Conservation (phyloP, 2,329 filamentous ascomycete genomes). For the Myotisia sp. region DNA sequence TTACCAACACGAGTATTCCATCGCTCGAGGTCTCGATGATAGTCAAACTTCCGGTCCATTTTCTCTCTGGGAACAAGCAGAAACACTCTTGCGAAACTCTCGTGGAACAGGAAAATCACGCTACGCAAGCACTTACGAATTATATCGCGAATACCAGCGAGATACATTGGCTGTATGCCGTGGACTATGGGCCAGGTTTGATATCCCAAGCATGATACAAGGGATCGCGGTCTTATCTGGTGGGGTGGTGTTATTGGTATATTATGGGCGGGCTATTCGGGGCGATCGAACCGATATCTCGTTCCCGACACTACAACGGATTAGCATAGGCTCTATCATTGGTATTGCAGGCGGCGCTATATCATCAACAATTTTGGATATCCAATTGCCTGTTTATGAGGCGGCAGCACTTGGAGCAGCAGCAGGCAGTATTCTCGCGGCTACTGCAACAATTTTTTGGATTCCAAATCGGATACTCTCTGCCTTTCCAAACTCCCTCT, state of each 20-base stretch:
- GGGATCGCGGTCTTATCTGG: conserved; percentile 58
- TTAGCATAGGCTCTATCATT: conserved; percentile 34
- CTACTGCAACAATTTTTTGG: conserved; percentile 27
- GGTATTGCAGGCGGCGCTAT: conserved; percentile 25
- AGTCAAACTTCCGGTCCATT: conserved; percentile 42
- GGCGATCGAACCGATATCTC: conserved; percentile 42
- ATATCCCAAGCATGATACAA: conserved; percentile 68
- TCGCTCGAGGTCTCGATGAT: conserved; percentile 54
- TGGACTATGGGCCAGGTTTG: conserved; percentile 80
- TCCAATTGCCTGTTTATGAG: conserved; percentile 22
- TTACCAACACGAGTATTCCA: conserved; percentile 74
- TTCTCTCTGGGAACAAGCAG: conserved; percentile 46
- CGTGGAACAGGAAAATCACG: conserved; percentile 25
- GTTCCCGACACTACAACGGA: conserved; percentile 38
- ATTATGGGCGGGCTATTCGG: conserved; percentile 52
- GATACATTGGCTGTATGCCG: conserved; percentile 69
- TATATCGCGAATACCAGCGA: conserved; percentile 60
- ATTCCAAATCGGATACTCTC: conserved; percentile 28
- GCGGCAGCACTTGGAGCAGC: conserved; percentile 27
- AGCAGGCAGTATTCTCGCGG: conserved; percentile 32
- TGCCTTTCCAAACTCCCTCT: conserved; percentile 57
- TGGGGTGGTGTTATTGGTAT: conserved; percentile 52
- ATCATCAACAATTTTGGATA: conserved; percentile 15
- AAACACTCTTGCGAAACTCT: conserved; percentile 38
- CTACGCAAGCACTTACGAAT: conserved; percentile 35